These are phyloP conservation scores for Geotrichum bryndzae DNA, from an alignment of 1,139 yeast species.

Conservation along the genomic window DNA sequence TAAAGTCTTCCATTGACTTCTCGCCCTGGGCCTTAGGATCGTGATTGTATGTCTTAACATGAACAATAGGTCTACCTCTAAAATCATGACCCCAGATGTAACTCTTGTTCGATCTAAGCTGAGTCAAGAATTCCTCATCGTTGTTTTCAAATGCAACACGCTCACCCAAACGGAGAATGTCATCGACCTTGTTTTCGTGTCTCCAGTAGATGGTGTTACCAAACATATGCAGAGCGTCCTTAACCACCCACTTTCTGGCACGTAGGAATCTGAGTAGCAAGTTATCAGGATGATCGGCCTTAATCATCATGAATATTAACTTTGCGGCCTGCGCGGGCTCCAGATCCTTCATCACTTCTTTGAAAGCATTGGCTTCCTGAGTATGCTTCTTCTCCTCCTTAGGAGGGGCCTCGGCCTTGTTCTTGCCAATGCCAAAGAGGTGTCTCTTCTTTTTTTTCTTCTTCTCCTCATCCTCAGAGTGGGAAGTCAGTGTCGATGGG, in stretches of 20 bases:
- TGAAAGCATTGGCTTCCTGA: conserved; percentile 15
- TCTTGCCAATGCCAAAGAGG: conserved; percentile 27
- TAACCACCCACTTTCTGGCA: conserved; percentile 69
- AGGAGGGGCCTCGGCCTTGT: neutral
- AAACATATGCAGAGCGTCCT: conserved; percentile 58
- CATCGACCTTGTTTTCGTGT: conserved; percentile 50
- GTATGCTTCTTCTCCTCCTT: neutral
- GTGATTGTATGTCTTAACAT: conserved; percentile 68
- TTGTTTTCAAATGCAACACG: conserved; percentile 35
- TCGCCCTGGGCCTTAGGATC: conserved; percentile 64
- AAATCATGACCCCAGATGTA: conserved; percentile 60
- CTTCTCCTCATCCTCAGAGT: conserved; percentile 25
- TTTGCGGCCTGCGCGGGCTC: conserved; percentile 20
- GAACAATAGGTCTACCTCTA: conserved; percentile 61
- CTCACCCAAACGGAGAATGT: conserved; percentile 59
- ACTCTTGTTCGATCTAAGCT: conserved; percentile 54
- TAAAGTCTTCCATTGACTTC: conserved; percentile 60
- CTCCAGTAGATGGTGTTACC: conserved; percentile 69
- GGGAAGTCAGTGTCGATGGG: conserved; percentile 22
- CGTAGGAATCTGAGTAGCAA: conserved; percentile 58
- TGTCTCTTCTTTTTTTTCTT: conserved; percentile 26
- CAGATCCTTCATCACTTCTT: conserved; percentile 7
- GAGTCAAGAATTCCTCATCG: conserved; percentile 45
- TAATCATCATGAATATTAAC: conserved; percentile 45
- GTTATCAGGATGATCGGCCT: conserved; percentile 69